Evolutionary conservation across 2,329 filamentous ascomycete genomes (phyloP), one percentile per base, ranked within the genome.

Genomic region (Ascomycota sp.): DNA sequence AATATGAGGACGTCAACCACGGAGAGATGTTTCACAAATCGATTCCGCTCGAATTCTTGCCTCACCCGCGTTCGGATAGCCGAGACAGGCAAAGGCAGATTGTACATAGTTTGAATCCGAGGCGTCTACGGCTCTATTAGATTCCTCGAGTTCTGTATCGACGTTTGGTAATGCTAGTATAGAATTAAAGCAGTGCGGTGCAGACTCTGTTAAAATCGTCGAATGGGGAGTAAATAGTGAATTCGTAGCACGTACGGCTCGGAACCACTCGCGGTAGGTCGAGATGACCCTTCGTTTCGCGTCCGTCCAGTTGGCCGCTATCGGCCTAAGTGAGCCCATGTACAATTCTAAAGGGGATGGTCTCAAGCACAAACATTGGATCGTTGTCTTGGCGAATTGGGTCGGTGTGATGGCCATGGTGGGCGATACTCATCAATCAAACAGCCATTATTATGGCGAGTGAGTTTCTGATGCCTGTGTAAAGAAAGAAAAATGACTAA

Each of bases 31-130:
- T 78, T 80, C 44, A 92, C 83, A 54, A 79, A 93, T 65, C 89
- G 70, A 62, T 95, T 76, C 52, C 82, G 72, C 66, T 98, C 89
- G 54, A 93, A 98, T 54, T 98, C 84, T 61, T 95, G 79, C 54
- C 89, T 72, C 55, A 95, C 78, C 61, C 91, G 86, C 38, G 86
- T 91, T 46, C 89, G 79, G 52, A 98, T 75, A 41, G 70, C 66
- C 29, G 86, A 79, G 35, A 93, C 74, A 35, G 86, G 83, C 51
- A 92, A 71, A 53, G 80, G 81, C 50, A 98, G 64, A 40, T 78
- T 79, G 71, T 98, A 98, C 82, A 95, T 92, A 40, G 73, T 78
- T 58, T 95, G 89, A 51, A 98, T 86, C 55, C 95, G 84, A 39
- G 89, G 86, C 29, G 83, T 83, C 89, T 98, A 53, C 11, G 37